Base-by-base conservation (phyloP, 305 asterid genomes). In the Fraxinus velutina region DNA sequence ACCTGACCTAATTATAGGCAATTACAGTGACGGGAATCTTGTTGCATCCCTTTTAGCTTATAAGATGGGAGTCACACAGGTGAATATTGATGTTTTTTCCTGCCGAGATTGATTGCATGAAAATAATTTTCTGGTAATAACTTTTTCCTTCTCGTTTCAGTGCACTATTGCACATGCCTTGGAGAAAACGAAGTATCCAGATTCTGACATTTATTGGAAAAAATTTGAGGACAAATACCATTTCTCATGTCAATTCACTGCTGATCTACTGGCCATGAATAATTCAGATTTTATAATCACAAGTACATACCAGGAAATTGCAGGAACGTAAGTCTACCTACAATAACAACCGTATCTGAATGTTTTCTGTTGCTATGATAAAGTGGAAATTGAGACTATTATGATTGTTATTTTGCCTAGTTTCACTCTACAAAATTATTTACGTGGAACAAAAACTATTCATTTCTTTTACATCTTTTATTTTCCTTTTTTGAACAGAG, bases 121-220 rank as follows among this genome's bases (percentile, higher is more conserved):
- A 84, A 19, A n/a, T 17, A 27, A 27, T 57, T 80, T 57, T 36
- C 75, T 52, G 17, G 15, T 22, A 22, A 5, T 64, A 57, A 55
- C 21, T n/a, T 73, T 37, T 33, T 15, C 32, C 44, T 68, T 76
- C 10, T n/a, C 50, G 64, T 72, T 78, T 79, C 90, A 96, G 98
- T 94, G 99, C 86, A 94, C 98, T 70, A 94, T 94, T 86, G 98
- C 99, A 0, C 98, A 96, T 90, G 99, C 98, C 71, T 80, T 96
- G 92, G 99, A 96, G 90, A 96, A 96, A 84, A 96, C 99, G 10
- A 96, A 96, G 83, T 96, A 96, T 90, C 99, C 99, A 0, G 99
- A 96, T 82, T 96, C 99, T 6, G 99, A 96, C 85, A 89, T 91
- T 83, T 96, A 94, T 74, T 96, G 99, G 99, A 88, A 88, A 85